These are phyloP conservation scores for Beta lomatogona DNA, from an alignment of 179 eudicot species.

Conservation along the genomic window DNA sequence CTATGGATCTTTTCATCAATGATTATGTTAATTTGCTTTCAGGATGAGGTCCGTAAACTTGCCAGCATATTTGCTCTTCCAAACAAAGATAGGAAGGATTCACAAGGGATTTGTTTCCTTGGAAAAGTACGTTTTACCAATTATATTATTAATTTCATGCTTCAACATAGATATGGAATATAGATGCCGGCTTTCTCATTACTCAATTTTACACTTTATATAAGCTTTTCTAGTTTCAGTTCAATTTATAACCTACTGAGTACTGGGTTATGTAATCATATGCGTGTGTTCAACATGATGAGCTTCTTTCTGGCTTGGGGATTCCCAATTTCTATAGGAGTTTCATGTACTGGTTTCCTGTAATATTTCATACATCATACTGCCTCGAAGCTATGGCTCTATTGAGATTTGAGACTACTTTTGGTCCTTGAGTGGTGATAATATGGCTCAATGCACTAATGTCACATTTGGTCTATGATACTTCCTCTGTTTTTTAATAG, in stretches of 20 bases:
- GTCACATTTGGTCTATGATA: not conserved
- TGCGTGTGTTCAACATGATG: no score
- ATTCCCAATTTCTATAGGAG: not conserved
- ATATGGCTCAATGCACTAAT: not conserved
- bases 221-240: not conserved
- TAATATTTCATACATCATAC: not conserved
- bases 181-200: not conserved
- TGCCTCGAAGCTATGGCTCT: not conserved
- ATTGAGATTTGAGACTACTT: not conserved
- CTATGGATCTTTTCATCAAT: not conserved
- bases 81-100: slow-evolving; percentile 91
- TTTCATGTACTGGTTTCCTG: not conserved
- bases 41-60: slow-evolving; percentile 87
- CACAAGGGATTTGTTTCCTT: slow-evolving; percentile 97
- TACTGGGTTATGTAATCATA: not conserved
- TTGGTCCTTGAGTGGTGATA: not conserved
- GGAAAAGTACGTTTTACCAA: slow-evolving; percentile 65
- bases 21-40: slow-evolving; percentile 13
- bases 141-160: not conserved
- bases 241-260: not conserved
- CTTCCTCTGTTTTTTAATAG: not conserved
- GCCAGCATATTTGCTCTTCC: slow-evolving; percentile 72
- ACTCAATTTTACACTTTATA: not conserved
- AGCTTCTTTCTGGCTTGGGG: not conserved
- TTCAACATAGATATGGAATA: not conserved